Evolutionary conservation across 768 basidiomycete species (phyloP), one percentile per base, ranked within the genome.

Genomic region (Lyophyllum decastes): DNA sequence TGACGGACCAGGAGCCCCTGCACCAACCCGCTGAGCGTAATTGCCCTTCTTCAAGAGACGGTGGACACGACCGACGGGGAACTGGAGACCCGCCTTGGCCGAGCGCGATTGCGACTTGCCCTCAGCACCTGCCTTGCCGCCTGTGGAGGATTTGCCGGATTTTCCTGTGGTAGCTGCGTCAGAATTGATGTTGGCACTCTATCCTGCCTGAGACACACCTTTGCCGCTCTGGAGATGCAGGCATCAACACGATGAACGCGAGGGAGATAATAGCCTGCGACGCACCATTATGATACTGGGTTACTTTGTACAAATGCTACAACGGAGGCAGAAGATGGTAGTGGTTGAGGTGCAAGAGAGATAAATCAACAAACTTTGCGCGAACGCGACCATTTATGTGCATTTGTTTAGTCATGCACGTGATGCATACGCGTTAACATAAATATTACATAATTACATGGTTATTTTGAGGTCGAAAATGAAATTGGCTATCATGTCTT

Each of bases 31-130:
- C 69, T 88, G 87, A 30, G 91, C 88, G 65, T 92, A 92, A 78
- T 91, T 91, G 60, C 91, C 90, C 72, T 82, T 84, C 81, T 94
- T 92, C 67, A 95, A 73, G 61, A 90, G 82, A 82, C 92, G 89
- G 72, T 94, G 92, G 66, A 95, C 88, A 87, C 94, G 91, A 78
- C 94, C 92, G 67, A 96, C 94, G 45, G 94, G 94, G 77, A 90
- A 90, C 73, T 91, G 89, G 52, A 91, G 86, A 56, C 89, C 89
- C 43, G 89, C 89, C 68, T 83, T 86, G 40, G 87, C 81, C 12
- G 89, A 90, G 62, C 89, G 89, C 1, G 88, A 89, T 59, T 83
- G 82, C 11, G 82, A 77, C 71, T 85, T 89, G 68, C 61, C 68
- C 7, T 78, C 77, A 40, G 68, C 74, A 41, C 81, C 81, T 30